Evolutionary conservation across 352 stramenopile species (phyloP), one percentile per base, ranked within the genome.

Genomic region (Globisporangium abappressorium): DNA sequence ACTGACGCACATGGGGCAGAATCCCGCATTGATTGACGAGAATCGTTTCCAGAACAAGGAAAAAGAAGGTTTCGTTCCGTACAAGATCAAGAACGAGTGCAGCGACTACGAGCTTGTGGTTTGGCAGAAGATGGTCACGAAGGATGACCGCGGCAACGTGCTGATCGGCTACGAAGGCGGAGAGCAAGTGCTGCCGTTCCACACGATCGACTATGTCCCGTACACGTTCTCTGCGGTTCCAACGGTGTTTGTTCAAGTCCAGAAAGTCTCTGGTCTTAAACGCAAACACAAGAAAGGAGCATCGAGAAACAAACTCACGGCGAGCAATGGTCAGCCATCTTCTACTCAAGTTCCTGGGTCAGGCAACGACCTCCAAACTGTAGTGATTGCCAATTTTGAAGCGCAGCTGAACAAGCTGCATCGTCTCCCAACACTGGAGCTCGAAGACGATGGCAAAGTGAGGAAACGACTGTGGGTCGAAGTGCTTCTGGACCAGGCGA

Each of bases 11-110:
- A 47, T 74, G n/a, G 65, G 69, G 53, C 62, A 68, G 11, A 64
- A 56, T 18, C 72, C 34, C 11, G 24, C 36, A 26, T 26, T 66
- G 15, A 49, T 54, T 49, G 60, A 12, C 61, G 66, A 59, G 64
- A 62, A 53, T 69, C 75, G 63, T 33, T 74, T 70, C 38, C 71
- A 78, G 20, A 77, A 69, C 33, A 82, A 76, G 62, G 76, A 87
- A 51, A 75, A 81, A 28, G 79, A 87, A 20, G 79, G 73, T 12
- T 93, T 93, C 51, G 84, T 94, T 9, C 84, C 84, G 14, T 94
- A 80, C 68, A 89, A 84, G 55, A 81, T 95, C 51, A 91, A 92
- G 63, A 95, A 95, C 62, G 87, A 93, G 64, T 95, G 87, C 63
- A 92, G 78, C 46, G 84, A 85, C 20, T 76, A 92, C 28, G 82